Conservation (phyloP, 345 rosid genomes). For the Cardiospermum halicacabum region DNA sequence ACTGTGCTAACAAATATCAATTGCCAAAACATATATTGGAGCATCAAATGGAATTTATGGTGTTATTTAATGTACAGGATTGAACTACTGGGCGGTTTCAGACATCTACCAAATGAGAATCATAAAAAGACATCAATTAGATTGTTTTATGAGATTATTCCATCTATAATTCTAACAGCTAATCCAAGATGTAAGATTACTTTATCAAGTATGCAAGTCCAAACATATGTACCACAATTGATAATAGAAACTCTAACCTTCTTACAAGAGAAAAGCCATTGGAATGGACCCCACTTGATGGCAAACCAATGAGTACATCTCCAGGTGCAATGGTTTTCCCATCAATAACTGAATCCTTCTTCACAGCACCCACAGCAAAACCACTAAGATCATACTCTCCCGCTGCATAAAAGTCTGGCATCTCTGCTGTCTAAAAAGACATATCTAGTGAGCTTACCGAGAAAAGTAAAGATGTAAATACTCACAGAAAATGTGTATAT, state of each 20-base stretch:
- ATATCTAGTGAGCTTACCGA: not conserved
- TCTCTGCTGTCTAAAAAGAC: constrained; percentile 78
- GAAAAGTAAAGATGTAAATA: not conserved
- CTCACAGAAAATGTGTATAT: not conserved
- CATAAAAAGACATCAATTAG: no score
- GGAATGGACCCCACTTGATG: constrained; percentile 93
- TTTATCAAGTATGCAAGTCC: no score
- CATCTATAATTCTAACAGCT: no score
- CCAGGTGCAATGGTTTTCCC: constrained; percentile 78
- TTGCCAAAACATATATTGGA: not conserved
- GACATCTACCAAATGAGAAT: no score
- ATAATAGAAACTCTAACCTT: constrained; percentile 35
- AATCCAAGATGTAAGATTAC: no score
- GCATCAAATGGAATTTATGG: not conserved
- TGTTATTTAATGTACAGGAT: no score
- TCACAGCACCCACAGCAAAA: constrained; percentile 85
- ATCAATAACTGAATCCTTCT: constrained; percentile 70
- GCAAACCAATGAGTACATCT: constrained; percentile 79
- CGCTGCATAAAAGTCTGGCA: constrained; percentile 82
- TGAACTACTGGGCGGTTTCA: no score
- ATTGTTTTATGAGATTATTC: no score
- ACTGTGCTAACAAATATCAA: not conserved
- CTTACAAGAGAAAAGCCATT: constrained; percentile 93
- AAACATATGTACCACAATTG: not conserved
- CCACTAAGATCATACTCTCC: constrained; percentile 95